Conservation (phyloP, 495 filamentous ascomycete genomes). For the Xylaria palmicola region DNA sequence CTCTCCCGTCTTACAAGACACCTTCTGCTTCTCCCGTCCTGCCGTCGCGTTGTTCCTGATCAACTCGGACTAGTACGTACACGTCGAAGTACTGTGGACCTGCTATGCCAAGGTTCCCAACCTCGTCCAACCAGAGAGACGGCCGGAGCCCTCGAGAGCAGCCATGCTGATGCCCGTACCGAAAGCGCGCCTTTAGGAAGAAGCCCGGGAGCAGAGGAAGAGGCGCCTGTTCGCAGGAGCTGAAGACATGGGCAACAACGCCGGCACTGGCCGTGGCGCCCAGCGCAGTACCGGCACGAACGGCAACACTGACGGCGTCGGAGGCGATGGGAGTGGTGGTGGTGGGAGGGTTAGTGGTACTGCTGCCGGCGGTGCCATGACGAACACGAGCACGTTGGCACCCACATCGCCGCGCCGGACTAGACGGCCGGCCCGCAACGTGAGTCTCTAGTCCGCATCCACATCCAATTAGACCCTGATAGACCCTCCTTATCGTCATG, state of each 20-base stretch:
- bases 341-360: background rate
- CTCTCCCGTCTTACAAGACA: background rate
- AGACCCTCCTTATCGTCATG: background rate
- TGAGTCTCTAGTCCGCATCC: too few species aligned
- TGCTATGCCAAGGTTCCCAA: too few species aligned
- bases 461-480: background rate
- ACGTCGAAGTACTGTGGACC: too few species aligned
- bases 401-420: slow-evolving; percentile 12
- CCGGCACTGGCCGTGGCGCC: background rate
- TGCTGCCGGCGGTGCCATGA: background rate
- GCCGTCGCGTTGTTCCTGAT: too few species aligned
- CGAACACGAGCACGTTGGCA: background rate
- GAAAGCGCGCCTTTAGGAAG: slow-evolving; percentile 16
- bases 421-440: slow-evolving; percentile 7
- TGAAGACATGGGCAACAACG: background rate
- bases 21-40: background rate
- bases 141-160: background rate
- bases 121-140: too few species aligned
- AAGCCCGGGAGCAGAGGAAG: slow-evolving; percentile 13
- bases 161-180: slow-evolving; percentile 10
- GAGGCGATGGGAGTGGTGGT: too few species aligned
- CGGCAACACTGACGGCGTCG: background rate
- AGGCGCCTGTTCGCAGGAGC: background rate
- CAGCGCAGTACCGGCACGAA: background rate
- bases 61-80: too few species aligned